Base-by-base conservation (phyloP, 2,329 filamentous ascomycete genomes). In the Arthrinium puccinioides region DNA sequence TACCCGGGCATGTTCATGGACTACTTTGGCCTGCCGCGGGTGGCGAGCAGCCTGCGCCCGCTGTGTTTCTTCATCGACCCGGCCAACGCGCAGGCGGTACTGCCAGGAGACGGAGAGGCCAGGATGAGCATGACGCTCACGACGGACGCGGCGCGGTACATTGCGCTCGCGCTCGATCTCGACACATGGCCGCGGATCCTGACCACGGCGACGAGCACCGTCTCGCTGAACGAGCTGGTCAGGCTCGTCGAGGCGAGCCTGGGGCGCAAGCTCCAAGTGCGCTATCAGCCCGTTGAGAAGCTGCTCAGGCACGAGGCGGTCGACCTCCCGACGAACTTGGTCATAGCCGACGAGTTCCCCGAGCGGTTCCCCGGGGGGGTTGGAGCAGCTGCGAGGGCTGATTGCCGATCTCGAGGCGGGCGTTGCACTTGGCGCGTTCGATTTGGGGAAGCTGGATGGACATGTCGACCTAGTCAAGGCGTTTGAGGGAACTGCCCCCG, bases 1-100 rank as follows among this genome's bases (percentile, higher is more conserved):
- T 59, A 59, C 38, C 48, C 53, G 3, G 57, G 57, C 23, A 60
- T 60, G 57, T 58, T 59, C 38, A 59, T 59, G 55, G 57, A 60
- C 43, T 60, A 60, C 37, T 60, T 56, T 32, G 57, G 49, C 26
- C 38, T 57, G 42, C 57, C 57, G 1, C 40, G 43, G 5, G 44
- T 56, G 4, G 2, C 29, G 11, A 55, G 40, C 14, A 35, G 30
- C 21, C 47, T 60, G 3, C 50, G 56, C 8, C 49, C 48, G 14
- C 43, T 60, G 6, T 54, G 42, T 39, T 47, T 57, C 37, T 53
- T 57, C 33, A 36, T 58, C 30, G 57, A 60, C 32, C 48, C 55
- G 3, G 37, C 21, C 4, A 43, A 49, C 19, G 48, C 46, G 5
- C 35, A 41, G 25, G 56, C 56, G 4, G 42, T 51, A 4, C 38